Base-by-base conservation (phyloP, 2,329 filamentous ascomycete species). In the Fusarium austroafricanum region DNA sequence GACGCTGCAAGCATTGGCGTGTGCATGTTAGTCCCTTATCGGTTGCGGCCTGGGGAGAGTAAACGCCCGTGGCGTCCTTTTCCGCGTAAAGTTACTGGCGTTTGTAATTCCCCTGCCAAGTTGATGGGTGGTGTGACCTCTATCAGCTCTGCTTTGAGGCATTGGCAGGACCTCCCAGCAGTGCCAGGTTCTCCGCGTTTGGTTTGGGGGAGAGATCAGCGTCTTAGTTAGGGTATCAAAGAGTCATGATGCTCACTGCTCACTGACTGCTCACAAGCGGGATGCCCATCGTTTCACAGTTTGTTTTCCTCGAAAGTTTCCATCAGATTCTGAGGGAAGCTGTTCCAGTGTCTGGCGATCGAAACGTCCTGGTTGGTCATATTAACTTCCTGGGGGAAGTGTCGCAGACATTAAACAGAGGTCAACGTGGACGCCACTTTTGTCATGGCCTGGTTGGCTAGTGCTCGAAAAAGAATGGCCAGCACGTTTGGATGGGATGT, bases 61-160 rank as follows among this genome's bases (percentile, higher is more conserved):
- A 39, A 62, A 65, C 53, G 46, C 61, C 44, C 43, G 40, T 67
- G 64, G 65, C 65, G 55, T 47, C 21, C 55, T 62, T 55, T 61
- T 55, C 62, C 65, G 61, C 55, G 56, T 45, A 50, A 47, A 40
- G 26, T 51, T 51, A 66, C 62, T 66, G 62, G 52, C 49, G 61
- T 57, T 55, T 44, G 52, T 67, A 55, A 69, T 63, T 62, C 66
- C 65, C 66, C 66, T 68, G 66, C 66, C 66, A 61, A 59, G 65
- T 65, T 63, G 61, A 15, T 45, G 49, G 52, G 66, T 68, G 66
- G 66, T 67, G 65, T 68, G 66, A 67, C 44, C 65, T 61, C 60
- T 51, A 39, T 37, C 59, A 58, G 33, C 35, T 42, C 45, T 64
- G 29, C 42, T 57, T 50, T 21, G 38, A 21, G 55, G 39, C 35